phyloP scores from a whole-genome alignment of 768 basidiomycete genomes.

The Hydnomerulius pinastri region DNA sequence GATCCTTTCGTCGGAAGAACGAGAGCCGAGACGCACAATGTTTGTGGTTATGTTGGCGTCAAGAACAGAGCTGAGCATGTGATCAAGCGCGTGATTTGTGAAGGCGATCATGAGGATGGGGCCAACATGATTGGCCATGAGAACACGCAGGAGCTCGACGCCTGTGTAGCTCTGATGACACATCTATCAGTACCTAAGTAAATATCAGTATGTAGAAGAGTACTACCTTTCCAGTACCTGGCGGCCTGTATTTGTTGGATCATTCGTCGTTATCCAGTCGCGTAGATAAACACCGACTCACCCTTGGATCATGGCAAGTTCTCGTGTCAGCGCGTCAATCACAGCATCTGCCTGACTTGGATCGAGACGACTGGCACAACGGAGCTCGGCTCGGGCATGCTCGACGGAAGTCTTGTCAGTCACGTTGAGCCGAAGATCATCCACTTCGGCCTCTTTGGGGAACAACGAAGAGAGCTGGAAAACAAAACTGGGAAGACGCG shows the following conservation, averaged over 20 bases:
- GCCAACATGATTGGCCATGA: constrained; percentile 52
- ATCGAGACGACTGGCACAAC: constrained; percentile 56
- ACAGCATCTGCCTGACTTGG: constrained; percentile 72
- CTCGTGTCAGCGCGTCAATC: constrained; percentile 57
- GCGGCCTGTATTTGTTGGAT: constrained; percentile 48
- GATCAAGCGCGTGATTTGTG: constrained; percentile 81
- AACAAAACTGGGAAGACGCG: constrained; percentile 52
- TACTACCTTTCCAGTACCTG: constrained; percentile 74
- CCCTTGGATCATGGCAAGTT: constrained; percentile 75
- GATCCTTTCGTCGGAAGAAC: constrained; percentile 61
- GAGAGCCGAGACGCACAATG: constrained; percentile 70
- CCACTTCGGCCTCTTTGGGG: constrained; percentile 37
- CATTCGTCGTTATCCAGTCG: neutral
- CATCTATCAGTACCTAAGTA: neutral
- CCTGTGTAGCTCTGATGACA: constrained; percentile 60
- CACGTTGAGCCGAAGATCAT: constrained; percentile 43
- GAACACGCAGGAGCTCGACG: constrained; percentile 65
- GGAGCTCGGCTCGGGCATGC: constrained; percentile 48
- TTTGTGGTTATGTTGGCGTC: constrained; percentile 64
- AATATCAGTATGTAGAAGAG: neutral
- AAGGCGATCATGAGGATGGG: constrained; percentile 64
- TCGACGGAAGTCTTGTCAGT: constrained; percentile 46
- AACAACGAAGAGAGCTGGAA: constrained; percentile 62
- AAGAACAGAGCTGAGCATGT: constrained; percentile 64
- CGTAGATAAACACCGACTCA: constrained; percentile 26